Percentiles rank a stretch among this genome's conserved stretches.
Evolutionary conservation across 176 grass and related monocot genomes (phyloP).

Genomic region (Oryza brachyantha): DNA sequence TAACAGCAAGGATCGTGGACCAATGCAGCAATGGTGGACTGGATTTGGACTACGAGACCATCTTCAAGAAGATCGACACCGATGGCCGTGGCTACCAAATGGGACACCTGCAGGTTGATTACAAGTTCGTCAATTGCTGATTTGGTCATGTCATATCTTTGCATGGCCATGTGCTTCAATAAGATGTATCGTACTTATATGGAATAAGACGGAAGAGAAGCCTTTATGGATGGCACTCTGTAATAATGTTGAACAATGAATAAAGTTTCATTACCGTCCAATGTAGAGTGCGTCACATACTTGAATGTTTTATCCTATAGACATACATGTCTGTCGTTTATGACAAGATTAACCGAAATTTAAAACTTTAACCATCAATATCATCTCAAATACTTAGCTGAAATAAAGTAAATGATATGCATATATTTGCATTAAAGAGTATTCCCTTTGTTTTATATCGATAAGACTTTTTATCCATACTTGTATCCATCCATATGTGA

Average conservation of each 20-base stretch:
- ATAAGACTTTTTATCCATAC: too few relatives aligned
- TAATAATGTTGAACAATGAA: background rate
- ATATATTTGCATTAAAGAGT: too few relatives aligned
- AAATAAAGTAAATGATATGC: too few relatives aligned
- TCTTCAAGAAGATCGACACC: constrained; percentile 67
- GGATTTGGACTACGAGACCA: constrained; percentile 54
- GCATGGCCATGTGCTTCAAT: background rate
- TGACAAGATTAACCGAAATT: too few relatives aligned
- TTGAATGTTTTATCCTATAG: background rate
- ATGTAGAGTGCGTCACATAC: background rate
- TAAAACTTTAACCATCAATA: too few relatives aligned
- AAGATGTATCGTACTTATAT: background rate
- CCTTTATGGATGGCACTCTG: background rate
- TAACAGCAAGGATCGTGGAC: constrained; percentile 59
- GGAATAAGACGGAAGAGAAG: background rate
- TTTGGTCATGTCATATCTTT: background rate
- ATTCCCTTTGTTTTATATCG: too few relatives aligned
- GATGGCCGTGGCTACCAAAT: constrained; percentile 19
- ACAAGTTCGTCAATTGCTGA: constrained; percentile 48
- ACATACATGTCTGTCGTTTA: too few relatives aligned
- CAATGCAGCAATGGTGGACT: constrained; percentile 71
- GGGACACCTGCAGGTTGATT: constrained; percentile 53
- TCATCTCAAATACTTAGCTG: too few relatives aligned
- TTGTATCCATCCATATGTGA: too few relatives aligned
- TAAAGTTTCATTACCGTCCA: background rate